Evolutionary conservation across 2,329 filamentous ascomycete species (phyloP).

Genomic region (Monilinia vaccinii-corymbosi): DNA sequence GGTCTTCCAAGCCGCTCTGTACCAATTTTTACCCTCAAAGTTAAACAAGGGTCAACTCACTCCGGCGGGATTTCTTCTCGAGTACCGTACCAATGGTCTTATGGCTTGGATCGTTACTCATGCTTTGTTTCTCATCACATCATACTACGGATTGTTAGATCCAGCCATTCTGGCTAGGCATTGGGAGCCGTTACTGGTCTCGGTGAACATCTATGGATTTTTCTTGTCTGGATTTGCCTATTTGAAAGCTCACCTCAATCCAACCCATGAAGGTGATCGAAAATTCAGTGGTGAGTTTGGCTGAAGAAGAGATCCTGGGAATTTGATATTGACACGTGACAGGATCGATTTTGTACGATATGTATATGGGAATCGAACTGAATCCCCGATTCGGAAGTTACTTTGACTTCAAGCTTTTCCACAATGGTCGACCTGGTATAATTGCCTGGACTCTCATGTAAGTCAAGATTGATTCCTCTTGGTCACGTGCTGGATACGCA

Average conservation of each 20-base stretch:
- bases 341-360: constrained; percentile 35
- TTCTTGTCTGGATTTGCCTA: constrained; percentile 29
- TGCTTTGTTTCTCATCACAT: constrained; percentile 24
- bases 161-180: constrained; percentile 35
- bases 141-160: constrained; percentile 29
- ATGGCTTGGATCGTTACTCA: constrained; percentile 34
- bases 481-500: not conserved
- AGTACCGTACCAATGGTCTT: constrained; percentile 37
- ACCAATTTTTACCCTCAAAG: constrained; percentile 29
- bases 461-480: constrained; percentile 8
- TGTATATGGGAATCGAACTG: constrained; percentile 39
- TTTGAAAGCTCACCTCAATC: constrained; percentile 33
- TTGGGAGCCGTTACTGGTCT: constrained; percentile 34
- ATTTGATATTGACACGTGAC: constrained; percentile 4
- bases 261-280: constrained; percentile 34
- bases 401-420: constrained; percentile 40
- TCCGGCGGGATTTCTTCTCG: constrained; percentile 35
- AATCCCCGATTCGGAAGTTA: constrained; percentile 35
- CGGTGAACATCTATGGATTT: constrained; percentile 33
- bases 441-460: constrained; percentile 40
- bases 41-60: constrained; percentile 34
- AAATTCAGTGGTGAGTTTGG: constrained; percentile 34
- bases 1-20: constrained; percentile 30
- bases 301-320: no score
- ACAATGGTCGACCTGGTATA: constrained; percentile 39